These are phyloP conservation scores for Hypoxylon subgilvum DNA, from an alignment of 495 filamentous ascomycete genomes.

Conservation along the genomic window DNA sequence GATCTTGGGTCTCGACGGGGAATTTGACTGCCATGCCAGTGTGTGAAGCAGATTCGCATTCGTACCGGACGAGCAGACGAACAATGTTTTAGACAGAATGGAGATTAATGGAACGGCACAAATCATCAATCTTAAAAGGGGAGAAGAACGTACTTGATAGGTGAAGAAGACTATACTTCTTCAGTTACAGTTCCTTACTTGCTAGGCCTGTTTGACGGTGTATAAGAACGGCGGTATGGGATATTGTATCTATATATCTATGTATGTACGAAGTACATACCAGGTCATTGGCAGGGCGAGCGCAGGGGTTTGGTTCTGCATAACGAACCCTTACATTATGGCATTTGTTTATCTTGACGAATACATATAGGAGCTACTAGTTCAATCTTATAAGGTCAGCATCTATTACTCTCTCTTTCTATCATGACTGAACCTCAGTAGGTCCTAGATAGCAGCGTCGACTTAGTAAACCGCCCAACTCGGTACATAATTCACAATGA, in stretches of 20 bases:
- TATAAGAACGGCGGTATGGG: constrained; percentile 18
- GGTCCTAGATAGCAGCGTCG: too few relatives aligned
- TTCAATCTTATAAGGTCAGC: too few relatives aligned
- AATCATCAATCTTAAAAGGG: constrained; percentile 10
- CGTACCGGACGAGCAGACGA: neutral
- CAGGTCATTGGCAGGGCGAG: constrained; percentile 17
- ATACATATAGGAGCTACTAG: too few relatives aligned
- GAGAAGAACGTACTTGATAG: neutral
- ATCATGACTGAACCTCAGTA: too few relatives aligned
- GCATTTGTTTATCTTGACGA: too few relatives aligned
- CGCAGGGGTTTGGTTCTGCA: constrained; percentile 14
- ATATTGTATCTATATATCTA: too few relatives aligned
- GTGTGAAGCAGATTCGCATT: constrained; percentile 16
- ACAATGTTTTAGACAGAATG: constrained; percentile 5
- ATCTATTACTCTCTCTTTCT: too few relatives aligned
- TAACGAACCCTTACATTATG: constrained; percentile 5
- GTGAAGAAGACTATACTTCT: constrained; percentile 13
- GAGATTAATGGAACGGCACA: constrained; percentile 3
- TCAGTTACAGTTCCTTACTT: constrained; percentile 14
- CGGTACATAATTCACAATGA: neutral
- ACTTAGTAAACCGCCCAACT: neutral
- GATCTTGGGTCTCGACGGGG: constrained; percentile 38
- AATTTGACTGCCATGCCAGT: constrained; percentile 33
- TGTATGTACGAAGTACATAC: constrained; percentile 3
- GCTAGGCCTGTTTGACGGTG: constrained; percentile 13